Evolutionary conservation across 106 monocot species (phyloP), one percentile per base, ranked within the genome.

Genomic region (Chionographis japonica): DNA sequence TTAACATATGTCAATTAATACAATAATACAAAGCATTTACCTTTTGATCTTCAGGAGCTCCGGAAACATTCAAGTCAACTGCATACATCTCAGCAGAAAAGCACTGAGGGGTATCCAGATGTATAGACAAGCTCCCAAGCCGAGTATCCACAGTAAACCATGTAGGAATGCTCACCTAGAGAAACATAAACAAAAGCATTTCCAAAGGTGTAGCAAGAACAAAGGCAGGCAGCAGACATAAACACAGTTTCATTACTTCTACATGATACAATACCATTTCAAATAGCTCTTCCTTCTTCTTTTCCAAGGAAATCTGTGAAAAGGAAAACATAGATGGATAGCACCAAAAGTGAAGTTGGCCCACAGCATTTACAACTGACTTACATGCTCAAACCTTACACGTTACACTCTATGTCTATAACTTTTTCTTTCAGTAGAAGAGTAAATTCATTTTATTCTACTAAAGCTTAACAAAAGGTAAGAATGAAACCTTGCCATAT

Each of bases 21-120:
- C 27, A 27, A 58, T 62, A 12, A 27, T n/a, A 27, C 14, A 50
- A 64, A 41, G 13, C 4, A 61, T 52, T 67, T 67, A 98, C 97
- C 97, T 93, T 98, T 3, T 56, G 66, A 55, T 98, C 92, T 66
- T 98, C 97, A 37, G 81, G 63, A 51, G 80, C 84, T 63, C 85
- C 92, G 39, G 64, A 3, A 63, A 89, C 80, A 78, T 85, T 89
- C 60, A 98, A 68, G 39, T 98, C 97, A 71, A 63, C 63, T 41
- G 89, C 92, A 83, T 98, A 98, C 90, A 93, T 92, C 84, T 98
- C 97, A 35, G 92, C 97, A 35, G 80, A 84, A 75, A 98, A 98
- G 71, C 97, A 98, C 71, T 98, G 92, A 65, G 97, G 97, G 15
- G 78, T 87, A 63, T 98, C 97, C 78, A 98, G 70, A 56, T 98